Evolutionary conservation across 352 stramenopile species (phyloP).

Genomic region (Blastocystis sp.): DNA sequence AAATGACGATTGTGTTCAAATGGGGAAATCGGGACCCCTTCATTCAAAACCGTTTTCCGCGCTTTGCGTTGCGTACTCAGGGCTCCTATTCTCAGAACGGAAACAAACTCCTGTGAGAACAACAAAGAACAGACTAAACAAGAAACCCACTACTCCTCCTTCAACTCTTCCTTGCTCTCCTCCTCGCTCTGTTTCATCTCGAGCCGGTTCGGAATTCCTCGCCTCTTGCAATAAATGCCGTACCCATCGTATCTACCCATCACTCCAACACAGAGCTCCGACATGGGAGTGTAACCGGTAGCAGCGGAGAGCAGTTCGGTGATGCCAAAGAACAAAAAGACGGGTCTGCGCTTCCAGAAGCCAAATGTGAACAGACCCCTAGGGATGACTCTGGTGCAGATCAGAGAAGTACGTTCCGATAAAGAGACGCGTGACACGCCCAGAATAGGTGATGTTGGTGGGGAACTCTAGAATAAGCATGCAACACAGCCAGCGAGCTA

Average conservation of each 20-base stretch:
- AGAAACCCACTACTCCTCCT: conserved; percentile 4
- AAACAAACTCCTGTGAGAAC: not conserved
- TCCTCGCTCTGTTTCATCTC: not conserved
- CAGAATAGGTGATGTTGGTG: conserved; percentile 14
- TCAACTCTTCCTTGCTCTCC: not conserved
- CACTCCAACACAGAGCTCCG: not conserved
- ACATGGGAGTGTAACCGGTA: conserved; percentile 28
- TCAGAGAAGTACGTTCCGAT: conserved; percentile 26
- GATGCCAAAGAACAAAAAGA: conserved; percentile 34
- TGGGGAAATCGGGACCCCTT: not conserved
- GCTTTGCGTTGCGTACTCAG: not conserved
- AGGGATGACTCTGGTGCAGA: not conserved
- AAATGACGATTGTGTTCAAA: conserved; percentile 9
- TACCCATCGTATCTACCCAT: conserved; percentile 33
- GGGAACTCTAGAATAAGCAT: conserved; percentile 22
- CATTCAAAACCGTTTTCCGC: not conserved
- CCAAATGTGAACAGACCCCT: conserved; percentile 57
- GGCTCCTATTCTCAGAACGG: not conserved
- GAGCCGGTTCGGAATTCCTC: not conserved
- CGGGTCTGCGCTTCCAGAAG: not conserved
- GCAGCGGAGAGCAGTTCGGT: conserved; percentile 14
- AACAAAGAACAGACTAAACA: conserved; percentile 2
- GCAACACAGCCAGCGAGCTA: not conserved
- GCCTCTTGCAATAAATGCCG: not conserved
- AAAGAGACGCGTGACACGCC: conserved; percentile 4